Evolutionary conservation across 208 protist genomes (phyloP).

Genomic region (Crithidia bombi): DNA sequence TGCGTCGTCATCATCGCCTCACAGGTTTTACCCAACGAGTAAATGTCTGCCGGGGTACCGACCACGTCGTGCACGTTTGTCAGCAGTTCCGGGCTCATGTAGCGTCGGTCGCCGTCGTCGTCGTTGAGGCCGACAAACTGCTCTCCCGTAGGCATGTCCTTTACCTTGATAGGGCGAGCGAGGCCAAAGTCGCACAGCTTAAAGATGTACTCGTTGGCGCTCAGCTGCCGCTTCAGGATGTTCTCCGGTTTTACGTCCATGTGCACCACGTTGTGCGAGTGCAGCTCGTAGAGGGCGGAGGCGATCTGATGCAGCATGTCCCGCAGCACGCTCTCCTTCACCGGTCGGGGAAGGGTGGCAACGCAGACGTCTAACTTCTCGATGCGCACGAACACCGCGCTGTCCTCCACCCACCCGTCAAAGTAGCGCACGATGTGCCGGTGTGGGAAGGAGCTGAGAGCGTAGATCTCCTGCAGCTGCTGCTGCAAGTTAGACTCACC

Average conservation of each 20-base stretch:
- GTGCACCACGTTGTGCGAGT: slow-evolving; percentile 77
- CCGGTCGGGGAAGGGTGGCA: slow-evolving; percentile 42
- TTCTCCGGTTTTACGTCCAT: slow-evolving; percentile 84
- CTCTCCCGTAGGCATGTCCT: slow-evolving; percentile 43
- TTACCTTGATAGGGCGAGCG: slow-evolving; percentile 43
- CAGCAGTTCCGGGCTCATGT: slow-evolving; percentile 78
- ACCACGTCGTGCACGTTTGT: slow-evolving; percentile 30
- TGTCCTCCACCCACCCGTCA: slow-evolving; percentile 87
- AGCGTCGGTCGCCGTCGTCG: slow-evolving; percentile 84
- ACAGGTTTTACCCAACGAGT: slow-evolving; percentile 86
- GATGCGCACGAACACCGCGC: slow-evolving; percentile 74
- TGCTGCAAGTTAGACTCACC: slow-evolving; percentile 82
- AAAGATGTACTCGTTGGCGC: slow-evolving; percentile 49
- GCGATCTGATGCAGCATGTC: slow-evolving; percentile 73
- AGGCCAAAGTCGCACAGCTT: slow-evolving; percentile 91
- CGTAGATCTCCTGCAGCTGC: slow-evolving; percentile 81
- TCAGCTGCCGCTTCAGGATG: slow-evolving; percentile 24
- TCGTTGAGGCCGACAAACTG: slow-evolving; percentile 75
- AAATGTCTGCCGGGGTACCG: slow-evolving; percentile 79
- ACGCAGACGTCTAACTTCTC: slow-evolving; percentile 66
- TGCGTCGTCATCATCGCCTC: slow-evolving; percentile 73
- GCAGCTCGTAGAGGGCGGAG: slow-evolving; percentile 75
- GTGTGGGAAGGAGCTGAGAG: slow-evolving; percentile 70
- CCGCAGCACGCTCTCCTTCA: slow-evolving; percentile 52
- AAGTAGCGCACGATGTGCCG: slow-evolving; percentile 87